Conservation (phyloP, 805 yeast species). For the Candida ortonii region DNA sequence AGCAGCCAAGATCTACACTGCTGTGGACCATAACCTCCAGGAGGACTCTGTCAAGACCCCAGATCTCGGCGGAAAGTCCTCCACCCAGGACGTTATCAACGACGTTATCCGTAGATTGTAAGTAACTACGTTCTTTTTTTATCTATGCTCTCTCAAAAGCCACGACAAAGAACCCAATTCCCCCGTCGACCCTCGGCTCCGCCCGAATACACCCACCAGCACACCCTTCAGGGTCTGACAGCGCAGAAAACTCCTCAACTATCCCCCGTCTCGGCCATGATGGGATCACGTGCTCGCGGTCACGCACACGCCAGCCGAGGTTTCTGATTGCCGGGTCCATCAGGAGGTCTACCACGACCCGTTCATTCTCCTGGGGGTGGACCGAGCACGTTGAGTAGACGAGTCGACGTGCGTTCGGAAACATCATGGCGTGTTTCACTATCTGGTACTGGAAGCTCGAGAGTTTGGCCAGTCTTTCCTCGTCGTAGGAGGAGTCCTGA, state of each 20-base stretch:
- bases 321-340: slow-evolving; percentile 59
- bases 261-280: slow-evolving; percentile 85
- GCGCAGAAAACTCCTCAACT: slow-evolving; percentile 59
- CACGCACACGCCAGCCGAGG: slow-evolving; percentile 73
- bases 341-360: slow-evolving; percentile 79
- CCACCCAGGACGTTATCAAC: slow-evolving; percentile 82
- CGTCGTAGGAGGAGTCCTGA: slow-evolving; percentile 38
- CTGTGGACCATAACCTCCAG: slow-evolving; percentile 88
- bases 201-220: slow-evolving; percentile 90
- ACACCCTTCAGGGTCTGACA: slow-evolving; percentile 45
- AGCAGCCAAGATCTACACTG: slow-evolving; percentile 88
- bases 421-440: slow-evolving; percentile 81
- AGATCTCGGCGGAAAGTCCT: slow-evolving; percentile 87
- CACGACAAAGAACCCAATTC: slow-evolving; percentile 98
- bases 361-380: slow-evolving; percentile 90
- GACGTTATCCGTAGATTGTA: slow-evolving; percentile 66
- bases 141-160: slow-evolving; percentile 76
- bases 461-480: slow-evolving; percentile 65
- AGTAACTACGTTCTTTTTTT: neutral
- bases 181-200: slow-evolving; percentile 86
- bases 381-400: slow-evolving; percentile 96
- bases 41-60: slow-evolving; percentile 84
- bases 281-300: slow-evolving; percentile 66
- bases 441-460: slow-evolving; percentile 86
- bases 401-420: slow-evolving; percentile 72